These are phyloP conservation scores for Neofusicoccum laricinum DNA, from an alignment of 2,329 filamentous ascomycete genomes.

Conservation along the genomic window DNA sequence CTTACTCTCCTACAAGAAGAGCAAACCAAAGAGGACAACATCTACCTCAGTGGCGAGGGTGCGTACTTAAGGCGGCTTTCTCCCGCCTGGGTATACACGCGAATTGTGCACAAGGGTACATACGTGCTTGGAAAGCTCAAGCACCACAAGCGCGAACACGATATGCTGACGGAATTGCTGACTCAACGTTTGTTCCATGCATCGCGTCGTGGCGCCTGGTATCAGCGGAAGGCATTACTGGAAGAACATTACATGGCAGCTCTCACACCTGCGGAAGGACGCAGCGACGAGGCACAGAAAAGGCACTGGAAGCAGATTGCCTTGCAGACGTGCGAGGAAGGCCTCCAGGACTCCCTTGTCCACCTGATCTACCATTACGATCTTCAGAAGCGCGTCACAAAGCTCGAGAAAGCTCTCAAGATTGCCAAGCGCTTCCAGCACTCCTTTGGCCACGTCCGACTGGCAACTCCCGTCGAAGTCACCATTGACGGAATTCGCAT, in stretches of 20 bases:
- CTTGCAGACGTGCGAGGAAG: conserved; percentile 76
- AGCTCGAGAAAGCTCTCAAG: conserved; percentile 81
- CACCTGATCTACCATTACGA: conserved; percentile 94
- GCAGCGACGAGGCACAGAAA: conserved; percentile 62
- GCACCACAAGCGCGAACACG: conserved; percentile 72
- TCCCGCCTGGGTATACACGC: conserved; percentile 88
- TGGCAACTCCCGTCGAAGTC: conserved; percentile 73
- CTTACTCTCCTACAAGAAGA: conserved; percentile 68
- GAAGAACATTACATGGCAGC: conserved; percentile 93
- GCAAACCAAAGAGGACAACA: conserved; percentile 68
- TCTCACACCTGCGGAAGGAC: conserved; percentile 49
- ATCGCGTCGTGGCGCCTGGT: conserved; percentile 84
- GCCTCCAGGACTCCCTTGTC: conserved; percentile 81
- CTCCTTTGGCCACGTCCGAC: conserved; percentile 81
- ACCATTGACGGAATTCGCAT: conserved; percentile 75
- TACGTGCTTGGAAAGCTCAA: conserved; percentile 73
- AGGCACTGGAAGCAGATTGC: conserved; percentile 80
- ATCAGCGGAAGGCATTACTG: conserved; percentile 87
- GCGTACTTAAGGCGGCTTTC: conserved; percentile 87
- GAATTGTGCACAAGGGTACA: conserved; percentile 85
- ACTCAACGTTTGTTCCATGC: conserved; percentile 80
- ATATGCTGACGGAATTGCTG: conserved; percentile 71
- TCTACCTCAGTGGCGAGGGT: conserved; percentile 81
- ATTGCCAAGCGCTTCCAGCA: conserved; percentile 85
- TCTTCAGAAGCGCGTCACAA: conserved; percentile 86